These are phyloP conservation scores for Batrachochytrium dendrobatidis DNA, from an alignment of 371 early-diverging fungal species.

Conservation along the genomic window DNA sequence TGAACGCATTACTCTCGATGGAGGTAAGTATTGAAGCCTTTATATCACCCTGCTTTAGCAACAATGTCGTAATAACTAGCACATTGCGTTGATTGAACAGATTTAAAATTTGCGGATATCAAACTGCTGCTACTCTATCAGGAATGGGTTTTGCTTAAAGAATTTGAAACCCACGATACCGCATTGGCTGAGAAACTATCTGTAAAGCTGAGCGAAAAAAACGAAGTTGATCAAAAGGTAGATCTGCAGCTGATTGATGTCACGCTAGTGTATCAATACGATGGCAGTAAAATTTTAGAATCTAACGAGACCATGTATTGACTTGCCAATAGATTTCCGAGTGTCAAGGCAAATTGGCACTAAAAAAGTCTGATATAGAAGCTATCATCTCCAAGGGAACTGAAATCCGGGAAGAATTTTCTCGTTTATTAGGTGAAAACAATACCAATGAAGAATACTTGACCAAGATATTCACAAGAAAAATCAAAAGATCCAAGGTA, in stretches of 20 bases:
- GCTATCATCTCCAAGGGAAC: constrained; percentile 32
- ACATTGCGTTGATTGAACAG: constrained; percentile 12
- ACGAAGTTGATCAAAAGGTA: constrained; percentile 43
- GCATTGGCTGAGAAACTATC: constrained; percentile 39
- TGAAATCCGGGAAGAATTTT: constrained; percentile 39
- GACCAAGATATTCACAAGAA: constrained; percentile 45
- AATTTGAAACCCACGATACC: constrained; percentile 50
- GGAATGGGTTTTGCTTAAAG: constrained; percentile 52
- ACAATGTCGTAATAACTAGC: too few relatives aligned
- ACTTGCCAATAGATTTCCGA: constrained; percentile 36
- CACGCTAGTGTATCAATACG: neutral
- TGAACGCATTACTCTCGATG: constrained; percentile 39
- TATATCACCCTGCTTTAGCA: neutral
- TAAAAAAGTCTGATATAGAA: constrained; percentile 42
- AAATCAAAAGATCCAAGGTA: constrained; percentile 41
- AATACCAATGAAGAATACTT: constrained; percentile 48
- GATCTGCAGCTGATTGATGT: neutral
- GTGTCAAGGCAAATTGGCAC: constrained; percentile 43
- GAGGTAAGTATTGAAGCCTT: constrained; percentile 26
- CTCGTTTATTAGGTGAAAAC: constrained; percentile 33
- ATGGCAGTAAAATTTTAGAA: constrained; percentile 1
- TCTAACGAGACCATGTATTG: neutral
- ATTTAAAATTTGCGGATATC: constrained; percentile 46
- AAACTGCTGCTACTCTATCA: constrained; percentile 41
- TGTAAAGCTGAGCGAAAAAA: constrained; percentile 35